Evolutionary conservation across 2,329 filamentous ascomycete species (phyloP).

Genomic region (Aureobasidium melanogenum): DNA sequence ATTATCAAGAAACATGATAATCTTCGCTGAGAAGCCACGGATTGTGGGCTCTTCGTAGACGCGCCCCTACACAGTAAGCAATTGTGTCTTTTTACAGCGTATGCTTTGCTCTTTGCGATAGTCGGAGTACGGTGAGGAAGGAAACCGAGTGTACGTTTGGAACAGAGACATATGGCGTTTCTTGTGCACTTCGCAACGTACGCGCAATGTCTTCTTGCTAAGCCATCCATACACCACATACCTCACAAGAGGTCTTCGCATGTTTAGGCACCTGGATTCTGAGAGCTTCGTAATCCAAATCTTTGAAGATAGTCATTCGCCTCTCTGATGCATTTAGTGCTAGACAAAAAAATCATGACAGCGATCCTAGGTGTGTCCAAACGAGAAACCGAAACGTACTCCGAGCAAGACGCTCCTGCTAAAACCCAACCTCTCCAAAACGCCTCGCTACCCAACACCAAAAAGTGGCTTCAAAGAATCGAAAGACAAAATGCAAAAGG

Average conservation of each 20-base stretch:
- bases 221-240: neutral
- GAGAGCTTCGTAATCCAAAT: neutral
- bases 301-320: neutral
- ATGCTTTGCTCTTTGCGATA: too few relatives aligned
- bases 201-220: conserved; percentile 1
- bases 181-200: neutral
- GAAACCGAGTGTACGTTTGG: neutral
- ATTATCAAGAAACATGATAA: too few relatives aligned
- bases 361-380: conserved; percentile 4
- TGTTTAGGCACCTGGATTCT: neutral
- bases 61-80: too few relatives aligned
- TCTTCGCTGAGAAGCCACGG: too few relatives aligned
- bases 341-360: neutral
- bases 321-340: neutral
- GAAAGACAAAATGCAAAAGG: neutral
- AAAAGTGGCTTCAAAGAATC: neutral
- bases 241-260: neutral
- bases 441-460: conserved; percentile 8
- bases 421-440: neutral
- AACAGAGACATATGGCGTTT: neutral
- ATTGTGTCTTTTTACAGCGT: too few relatives aligned
- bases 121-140: too few relatives aligned
- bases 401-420: neutral
- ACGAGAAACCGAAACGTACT: neutral
- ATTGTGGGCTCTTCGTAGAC: too few relatives aligned